phyloP scores from a whole-genome alignment of 208 protist species.

The Leishmania turanica region DNA sequence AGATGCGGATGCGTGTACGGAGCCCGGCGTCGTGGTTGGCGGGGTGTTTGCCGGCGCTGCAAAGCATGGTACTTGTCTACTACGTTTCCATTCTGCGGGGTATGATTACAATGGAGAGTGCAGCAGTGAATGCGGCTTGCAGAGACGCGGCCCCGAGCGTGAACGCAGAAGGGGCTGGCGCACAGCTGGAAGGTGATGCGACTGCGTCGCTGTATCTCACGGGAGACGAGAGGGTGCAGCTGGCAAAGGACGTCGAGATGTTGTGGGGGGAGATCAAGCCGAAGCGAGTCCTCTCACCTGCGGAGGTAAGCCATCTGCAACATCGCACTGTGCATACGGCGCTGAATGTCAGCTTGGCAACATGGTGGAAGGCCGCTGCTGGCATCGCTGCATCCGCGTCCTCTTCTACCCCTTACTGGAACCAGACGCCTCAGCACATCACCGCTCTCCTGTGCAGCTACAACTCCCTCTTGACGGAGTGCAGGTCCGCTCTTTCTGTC shows the following conservation, averaged over 20 bases:
- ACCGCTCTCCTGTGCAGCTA: conserved; percentile 8
- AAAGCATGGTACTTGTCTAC: conserved; percentile 1
- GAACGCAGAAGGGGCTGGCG: no score
- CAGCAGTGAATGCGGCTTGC: neutral
- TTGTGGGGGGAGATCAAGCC: conserved; percentile 7
- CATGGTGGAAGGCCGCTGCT: conserved; percentile 7
- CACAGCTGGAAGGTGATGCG: neutral
- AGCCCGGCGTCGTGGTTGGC: neutral
- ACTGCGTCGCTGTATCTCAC: neutral
- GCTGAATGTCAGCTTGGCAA: conserved; percentile 13
- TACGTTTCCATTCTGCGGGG: neutral
- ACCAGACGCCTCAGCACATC: neutral
- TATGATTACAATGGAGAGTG: neutral
- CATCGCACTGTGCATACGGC: conserved; percentile 15
- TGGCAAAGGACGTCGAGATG: conserved; percentile 3
- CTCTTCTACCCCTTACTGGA: neutral
- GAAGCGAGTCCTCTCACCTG: neutral
- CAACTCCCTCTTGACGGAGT: conserved; percentile 5
- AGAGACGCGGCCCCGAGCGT: neutral
- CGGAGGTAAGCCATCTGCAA: conserved; percentile 8
- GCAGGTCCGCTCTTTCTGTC: neutral
- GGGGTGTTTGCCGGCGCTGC: conserved; percentile 5
- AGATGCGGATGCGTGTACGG: conserved; percentile 1
- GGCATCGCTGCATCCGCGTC: neutral
- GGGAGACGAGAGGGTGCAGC: neutral